Evolutionary conservation across 2,329 filamentous ascomycete species (phyloP).

Genomic region (Fusarium udum): DNA sequence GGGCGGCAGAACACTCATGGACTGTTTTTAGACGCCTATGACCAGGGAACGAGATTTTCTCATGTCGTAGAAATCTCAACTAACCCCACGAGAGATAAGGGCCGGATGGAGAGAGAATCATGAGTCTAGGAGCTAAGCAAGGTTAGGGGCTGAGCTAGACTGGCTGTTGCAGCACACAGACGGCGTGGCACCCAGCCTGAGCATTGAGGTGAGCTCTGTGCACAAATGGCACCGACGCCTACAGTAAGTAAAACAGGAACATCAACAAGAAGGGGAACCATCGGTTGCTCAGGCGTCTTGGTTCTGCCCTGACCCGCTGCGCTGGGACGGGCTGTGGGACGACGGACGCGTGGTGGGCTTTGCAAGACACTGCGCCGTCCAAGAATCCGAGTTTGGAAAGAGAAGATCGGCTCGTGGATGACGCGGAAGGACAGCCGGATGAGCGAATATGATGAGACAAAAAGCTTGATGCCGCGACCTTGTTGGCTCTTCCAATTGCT

Average conservation of each 20-base stretch:
- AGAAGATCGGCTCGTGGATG: conserved; percentile 19
- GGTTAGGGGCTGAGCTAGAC: conserved; percentile 16
- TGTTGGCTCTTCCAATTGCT: conserved; percentile 34
- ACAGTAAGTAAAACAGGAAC: conserved; percentile 5
- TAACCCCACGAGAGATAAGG: conserved; percentile 38
- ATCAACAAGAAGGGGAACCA: conserved; percentile 12
- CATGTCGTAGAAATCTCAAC: not conserved
- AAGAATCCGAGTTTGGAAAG: conserved; percentile 7
- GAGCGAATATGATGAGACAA: conserved; percentile 30
- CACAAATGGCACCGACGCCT: conserved; percentile 2
- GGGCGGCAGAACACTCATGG: conserved; percentile 12
- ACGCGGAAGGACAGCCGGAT: conserved; percentile 22
- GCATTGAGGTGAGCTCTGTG: conserved; percentile 26
- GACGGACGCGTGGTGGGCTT: conserved; percentile 24
- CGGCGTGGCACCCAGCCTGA: conserved; percentile 37
- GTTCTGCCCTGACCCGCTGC: conserved; percentile 33
- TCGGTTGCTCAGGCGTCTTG: conserved; percentile 11
- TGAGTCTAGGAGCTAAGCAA: conserved; percentile 20
- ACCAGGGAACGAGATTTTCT: conserved; percentile 1
- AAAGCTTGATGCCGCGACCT: conserved; percentile 33
- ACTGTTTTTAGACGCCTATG: conserved; percentile 15
- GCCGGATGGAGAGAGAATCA: conserved; percentile 36
- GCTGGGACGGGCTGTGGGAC: conserved; percentile 28
- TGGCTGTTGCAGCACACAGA: conserved; percentile 38
- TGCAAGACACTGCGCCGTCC: conserved; percentile 12